These are phyloP conservation scores for Xylaria sp. DNA, from an alignment of 2,329 filamentous ascomycete genomes.

Conservation along the genomic window DNA sequence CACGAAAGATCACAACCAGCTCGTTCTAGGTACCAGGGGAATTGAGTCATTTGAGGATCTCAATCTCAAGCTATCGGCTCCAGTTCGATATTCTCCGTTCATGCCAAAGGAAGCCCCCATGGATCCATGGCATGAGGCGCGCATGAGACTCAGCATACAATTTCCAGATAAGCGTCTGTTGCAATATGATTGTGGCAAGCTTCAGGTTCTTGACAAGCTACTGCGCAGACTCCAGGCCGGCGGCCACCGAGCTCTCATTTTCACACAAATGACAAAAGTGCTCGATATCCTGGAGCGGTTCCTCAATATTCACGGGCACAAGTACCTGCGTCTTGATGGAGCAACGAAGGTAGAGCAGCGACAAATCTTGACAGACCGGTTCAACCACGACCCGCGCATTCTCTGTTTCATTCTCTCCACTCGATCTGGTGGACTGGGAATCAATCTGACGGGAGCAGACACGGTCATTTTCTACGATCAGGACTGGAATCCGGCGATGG, in stretches of 20 bases:
- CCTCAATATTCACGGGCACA: conserved; percentile 94
- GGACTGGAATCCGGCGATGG: conserved; percentile 99
- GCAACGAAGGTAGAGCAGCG: conserved; percentile 93
- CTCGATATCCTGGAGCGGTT: conserved; percentile 97
- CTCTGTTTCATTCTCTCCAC: conserved; percentile 94
- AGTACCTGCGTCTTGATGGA: conserved; percentile 94
- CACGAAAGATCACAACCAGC: conserved; percentile 66
- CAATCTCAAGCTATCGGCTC: conserved; percentile 53
- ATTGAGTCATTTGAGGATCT: conserved; percentile 52
- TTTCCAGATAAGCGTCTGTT: conserved; percentile 95
- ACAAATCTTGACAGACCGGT: conserved; percentile 90
- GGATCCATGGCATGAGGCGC: conserved; percentile 90
- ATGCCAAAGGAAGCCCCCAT: conserved; percentile 50
- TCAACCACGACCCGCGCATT: conserved; percentile 91
- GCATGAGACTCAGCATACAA: conserved; percentile 88
- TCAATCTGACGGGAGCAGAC: conserved; percentile 94
- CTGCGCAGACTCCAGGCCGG: conserved; percentile 82
- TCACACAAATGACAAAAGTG: conserved; percentile 99
- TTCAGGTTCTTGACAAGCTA: conserved; percentile 82
- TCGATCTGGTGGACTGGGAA: conserved; percentile 86
- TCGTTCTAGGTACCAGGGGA: conserved; percentile 59
- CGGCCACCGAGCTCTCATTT: conserved; percentile 91
- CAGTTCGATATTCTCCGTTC: conserved; percentile 51
- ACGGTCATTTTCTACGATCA: conserved; percentile 99
- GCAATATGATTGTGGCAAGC: conserved; percentile 95